phyloP scores from a whole-genome alignment of 495 filamentous ascomycete genomes.

The Xylona heveae region DNA sequence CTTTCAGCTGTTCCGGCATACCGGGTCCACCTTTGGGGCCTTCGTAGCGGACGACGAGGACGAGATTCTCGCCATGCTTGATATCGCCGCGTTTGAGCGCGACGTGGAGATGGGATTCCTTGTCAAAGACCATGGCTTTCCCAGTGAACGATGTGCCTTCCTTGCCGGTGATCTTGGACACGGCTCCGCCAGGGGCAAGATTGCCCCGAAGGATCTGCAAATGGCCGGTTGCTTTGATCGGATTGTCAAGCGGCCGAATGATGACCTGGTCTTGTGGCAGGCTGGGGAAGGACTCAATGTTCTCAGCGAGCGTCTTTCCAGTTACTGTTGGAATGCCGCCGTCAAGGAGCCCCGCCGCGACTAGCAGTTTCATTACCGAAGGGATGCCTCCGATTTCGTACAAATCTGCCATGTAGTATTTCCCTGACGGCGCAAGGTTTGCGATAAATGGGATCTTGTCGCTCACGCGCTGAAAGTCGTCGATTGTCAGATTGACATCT shows the following conservation, averaged over 20 bases:
- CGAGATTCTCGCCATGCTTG: constrained; percentile 63
- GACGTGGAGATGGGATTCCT: constrained; percentile 56
- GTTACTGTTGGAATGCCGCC: constrained; percentile 80
- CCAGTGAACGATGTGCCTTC: constrained; percentile 73
- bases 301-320: constrained; percentile 73
- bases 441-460: constrained; percentile 85
- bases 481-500: constrained; percentile 58
- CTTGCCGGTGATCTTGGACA: constrained; percentile 96
- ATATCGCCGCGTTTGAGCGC: constrained; percentile 53
- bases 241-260: constrained; percentile 59
- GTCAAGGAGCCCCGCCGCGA: constrained; percentile 62
- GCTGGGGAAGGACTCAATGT: constrained; percentile 62
- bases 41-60: constrained; percentile 85
- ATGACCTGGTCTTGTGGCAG: constrained; percentile 66
- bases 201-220: constrained; percentile 80
- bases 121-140: constrained; percentile 74
- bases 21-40: constrained; percentile 89
- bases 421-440: constrained; percentile 74
- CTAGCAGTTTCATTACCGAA: constrained; percentile 76
- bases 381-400: constrained; percentile 84
- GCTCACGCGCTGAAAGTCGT: constrained; percentile 74
- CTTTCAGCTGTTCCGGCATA: constrained; percentile 94
- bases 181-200: constrained; percentile 75
- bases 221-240: constrained; percentile 78
- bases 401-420: constrained; percentile 88